Evolutionary conservation across 2,329 filamentous ascomycete genomes (phyloP).

Genomic region (Stenocarpella maydis): DNA sequence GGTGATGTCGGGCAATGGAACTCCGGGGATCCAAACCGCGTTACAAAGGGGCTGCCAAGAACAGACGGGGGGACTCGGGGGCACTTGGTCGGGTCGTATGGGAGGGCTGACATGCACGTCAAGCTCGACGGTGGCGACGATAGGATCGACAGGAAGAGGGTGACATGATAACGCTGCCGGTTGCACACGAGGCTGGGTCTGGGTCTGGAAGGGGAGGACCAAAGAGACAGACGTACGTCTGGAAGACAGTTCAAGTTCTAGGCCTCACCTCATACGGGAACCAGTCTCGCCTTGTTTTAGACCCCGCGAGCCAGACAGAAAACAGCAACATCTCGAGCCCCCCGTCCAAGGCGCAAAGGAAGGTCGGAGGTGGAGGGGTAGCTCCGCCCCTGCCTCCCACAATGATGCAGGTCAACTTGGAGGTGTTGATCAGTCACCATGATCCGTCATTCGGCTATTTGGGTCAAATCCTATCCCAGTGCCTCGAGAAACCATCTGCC

Average conservation of each 20-base stretch:
- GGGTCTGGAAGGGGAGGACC: not conserved
- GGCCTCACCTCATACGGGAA: no score
- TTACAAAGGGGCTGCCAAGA: slow-evolving; percentile 16
- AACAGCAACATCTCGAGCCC: no score
- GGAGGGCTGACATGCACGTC: slow-evolving; percentile 17
- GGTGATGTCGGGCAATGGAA: not conserved
- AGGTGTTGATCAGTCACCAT: not conserved
- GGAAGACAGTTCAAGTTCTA: no score
- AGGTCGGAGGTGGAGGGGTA: no score
- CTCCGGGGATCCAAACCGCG: slow-evolving; percentile 7
- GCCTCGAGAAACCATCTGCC: not conserved
- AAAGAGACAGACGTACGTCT: not conserved
- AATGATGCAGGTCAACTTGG: no score
- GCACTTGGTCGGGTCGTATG: not conserved
- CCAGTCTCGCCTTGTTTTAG: slow-evolving; percentile 11
- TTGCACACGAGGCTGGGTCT: not conserved
- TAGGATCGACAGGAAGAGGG: not conserved
- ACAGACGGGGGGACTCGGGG: not conserved
- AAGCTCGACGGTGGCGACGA: slow-evolving; percentile 4
- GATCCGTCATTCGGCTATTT: not conserved
- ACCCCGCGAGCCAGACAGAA: not conserved
- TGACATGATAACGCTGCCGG: slow-evolving; percentile 20
- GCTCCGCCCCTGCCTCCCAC: no score
- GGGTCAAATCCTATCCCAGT: not conserved
- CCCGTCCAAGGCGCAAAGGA: no score